phyloP scores from a whole-genome alignment of 1,139 yeast species.

The Cylindricascospora bacillispora region DNA sequence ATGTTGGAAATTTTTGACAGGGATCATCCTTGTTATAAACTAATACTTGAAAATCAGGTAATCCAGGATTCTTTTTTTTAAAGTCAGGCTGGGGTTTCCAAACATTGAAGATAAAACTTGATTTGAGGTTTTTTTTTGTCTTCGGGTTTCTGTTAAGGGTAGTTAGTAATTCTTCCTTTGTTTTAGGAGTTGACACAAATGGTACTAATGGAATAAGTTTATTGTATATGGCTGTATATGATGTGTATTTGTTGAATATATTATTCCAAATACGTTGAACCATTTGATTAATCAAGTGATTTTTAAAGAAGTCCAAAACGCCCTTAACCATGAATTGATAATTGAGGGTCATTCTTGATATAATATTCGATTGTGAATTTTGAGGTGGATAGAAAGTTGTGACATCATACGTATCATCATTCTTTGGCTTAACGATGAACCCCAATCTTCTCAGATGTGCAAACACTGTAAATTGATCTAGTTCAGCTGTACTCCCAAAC shows the following conservation, averaged over 20 bases:
- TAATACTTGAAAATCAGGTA: constrained; percentile 64
- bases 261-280: too few relatives aligned
- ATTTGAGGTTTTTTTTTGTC: background rate
- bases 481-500: constrained; percentile 31
- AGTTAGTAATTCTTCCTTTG: constrained; percentile 6
- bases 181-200: constrained; percentile 15
- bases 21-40: constrained; percentile 40
- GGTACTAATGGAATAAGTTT: background rate
- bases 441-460: constrained; percentile 71
- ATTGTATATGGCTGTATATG: background rate
- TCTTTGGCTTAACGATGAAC: constrained; percentile 37
- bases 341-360: background rate
- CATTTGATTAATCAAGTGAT: too few relatives aligned
- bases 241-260: background rate
- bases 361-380: constrained; percentile 4
- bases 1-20: constrained; percentile 40
- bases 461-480: constrained; percentile 58
- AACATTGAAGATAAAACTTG: constrained; percentile 37
- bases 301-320: background rate
- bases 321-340: background rate
- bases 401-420: constrained; percentile 3
- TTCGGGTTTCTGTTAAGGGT: constrained; percentile 2
- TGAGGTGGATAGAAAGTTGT: constrained; percentile 11
- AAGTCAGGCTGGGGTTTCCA: constrained; percentile 77
- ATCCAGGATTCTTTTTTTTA: constrained; percentile 55